Conservation (phyloP, 225 moss, liverwort and hornwort species). For the Pseudisothecium myosuroides region DNA sequence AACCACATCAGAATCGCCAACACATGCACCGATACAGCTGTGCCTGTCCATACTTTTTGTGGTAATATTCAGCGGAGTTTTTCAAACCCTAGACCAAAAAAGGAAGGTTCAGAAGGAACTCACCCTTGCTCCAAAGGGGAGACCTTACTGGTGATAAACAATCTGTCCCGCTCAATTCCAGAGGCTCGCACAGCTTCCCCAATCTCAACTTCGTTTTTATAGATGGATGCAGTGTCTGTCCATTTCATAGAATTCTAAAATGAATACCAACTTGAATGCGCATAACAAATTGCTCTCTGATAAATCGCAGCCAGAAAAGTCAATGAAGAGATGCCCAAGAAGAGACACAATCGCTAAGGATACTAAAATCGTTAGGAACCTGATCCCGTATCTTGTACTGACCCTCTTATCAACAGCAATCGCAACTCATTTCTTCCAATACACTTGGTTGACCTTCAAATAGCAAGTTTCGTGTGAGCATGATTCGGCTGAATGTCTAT, state of each 20-base stretch:
- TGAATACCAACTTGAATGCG: neutral
- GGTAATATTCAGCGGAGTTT: neutral
- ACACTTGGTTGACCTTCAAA: neutral
- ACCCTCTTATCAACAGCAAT: neutral
- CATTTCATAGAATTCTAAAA: neutral
- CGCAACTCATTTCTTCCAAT: neutral
- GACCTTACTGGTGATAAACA: conserved; percentile 82
- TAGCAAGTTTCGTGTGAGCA: neutral
- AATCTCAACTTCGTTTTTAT: conserved; percentile 79
- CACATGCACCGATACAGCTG: neutral
- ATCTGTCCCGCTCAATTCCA: conserved; percentile 41
- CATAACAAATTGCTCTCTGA: neutral
- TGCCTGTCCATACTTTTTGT: neutral
- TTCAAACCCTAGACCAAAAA: neutral
- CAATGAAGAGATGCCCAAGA: neutral
- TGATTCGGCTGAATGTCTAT: neutral
- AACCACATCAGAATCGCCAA: neutral
- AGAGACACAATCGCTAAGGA: neutral
- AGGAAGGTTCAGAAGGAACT: neutral
- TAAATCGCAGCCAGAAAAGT: neutral
- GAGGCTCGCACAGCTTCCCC: conserved; percentile 58
- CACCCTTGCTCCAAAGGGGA: conserved; percentile 89
- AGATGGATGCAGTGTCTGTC: conserved; percentile 79
- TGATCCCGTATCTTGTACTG: neutral
- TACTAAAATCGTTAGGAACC: neutral